Evolutionary conservation across 441 rosid genomes (phyloP), one percentile per base, ranked within the genome.

Genomic region (Biscutella auriculata): DNA sequence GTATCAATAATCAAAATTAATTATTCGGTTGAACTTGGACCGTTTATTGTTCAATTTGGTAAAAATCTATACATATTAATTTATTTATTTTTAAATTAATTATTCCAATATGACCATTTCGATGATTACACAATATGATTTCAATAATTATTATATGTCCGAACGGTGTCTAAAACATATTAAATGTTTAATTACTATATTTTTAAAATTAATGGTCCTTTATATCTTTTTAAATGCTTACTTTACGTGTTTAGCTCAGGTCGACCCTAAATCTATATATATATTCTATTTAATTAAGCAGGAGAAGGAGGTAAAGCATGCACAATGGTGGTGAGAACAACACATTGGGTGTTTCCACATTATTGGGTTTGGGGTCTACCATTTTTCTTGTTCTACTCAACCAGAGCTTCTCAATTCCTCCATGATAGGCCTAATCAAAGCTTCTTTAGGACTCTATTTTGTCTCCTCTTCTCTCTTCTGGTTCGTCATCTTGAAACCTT

Each of bases 291-390:
- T n/a, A n/a, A n/a, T 19, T 19, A 19, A 19, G 53, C 21, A 84
- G 95, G 89, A 17, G 76, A 70, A 19, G 84, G 67, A 39, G 92
- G 92, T 17, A 60, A 87, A 55, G 70, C 95, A 13, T 87, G 95
- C 71, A 87, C 94, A 26, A 76, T 90, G 92, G 75, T 90, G 62
- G 67, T 82, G 44, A 83, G 95, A 74, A 81, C 82, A 8, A 39
- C 74, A 55, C 97, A 87, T 49, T 91, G 97, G 98, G 80, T 87
- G 5, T 77, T 91, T 11, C 98, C 96, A 3, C 84, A 83, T 63
- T 91, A 91, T 60, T 70, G 82, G 91, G 64, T 85, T 0, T 88
- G 98, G 98, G 95, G 97, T 11, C 30, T 91, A 66, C 96, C 97
- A 16, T 87, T 91, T 67, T 83, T 53, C 83, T 39, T 87, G 55